phyloP scores from a whole-genome alignment of 2,329 filamentous ascomycete genomes.

The Colletotrichum sp. region DNA sequence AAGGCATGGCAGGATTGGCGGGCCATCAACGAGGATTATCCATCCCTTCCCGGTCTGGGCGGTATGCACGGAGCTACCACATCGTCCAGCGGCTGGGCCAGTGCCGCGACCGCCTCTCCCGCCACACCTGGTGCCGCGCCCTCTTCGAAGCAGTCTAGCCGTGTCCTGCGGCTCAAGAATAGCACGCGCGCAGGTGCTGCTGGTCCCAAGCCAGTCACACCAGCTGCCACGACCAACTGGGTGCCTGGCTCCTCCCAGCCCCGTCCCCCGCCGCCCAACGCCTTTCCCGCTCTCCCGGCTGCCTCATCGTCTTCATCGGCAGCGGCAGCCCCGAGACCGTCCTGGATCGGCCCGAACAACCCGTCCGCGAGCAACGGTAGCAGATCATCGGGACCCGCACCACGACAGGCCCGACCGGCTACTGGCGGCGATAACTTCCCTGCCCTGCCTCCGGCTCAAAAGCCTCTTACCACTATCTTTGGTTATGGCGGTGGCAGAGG shows the following conservation, averaged over 20 bases:
- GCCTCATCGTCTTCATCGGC: slow-evolving; percentile 21
- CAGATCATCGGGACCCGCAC: slow-evolving; percentile 1
- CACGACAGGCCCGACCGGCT: background rate
- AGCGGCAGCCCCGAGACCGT: slow-evolving; percentile 29
- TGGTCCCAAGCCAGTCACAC: slow-evolving; percentile 27
- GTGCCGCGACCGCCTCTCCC: slow-evolving; percentile 64
- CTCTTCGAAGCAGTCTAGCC: slow-evolving; percentile 54
- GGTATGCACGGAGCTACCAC: slow-evolving; percentile 69
- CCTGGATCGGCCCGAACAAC: slow-evolving; percentile 31
- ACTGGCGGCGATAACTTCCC: slow-evolving; percentile 71
- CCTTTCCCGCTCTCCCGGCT: slow-evolving; percentile 50
- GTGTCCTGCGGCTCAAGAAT: slow-evolving; percentile 64
- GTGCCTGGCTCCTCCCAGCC: slow-evolving; percentile 11
- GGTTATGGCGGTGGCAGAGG: slow-evolving; percentile 60
- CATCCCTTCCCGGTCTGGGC: slow-evolving; percentile 78
- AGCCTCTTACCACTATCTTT: slow-evolving; percentile 66
- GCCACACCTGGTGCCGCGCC: slow-evolving; percentile 41
- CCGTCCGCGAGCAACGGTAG: slow-evolving; percentile 4
- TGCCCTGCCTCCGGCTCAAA: slow-evolving; percentile 79
- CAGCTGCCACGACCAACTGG: slow-evolving; percentile 26
- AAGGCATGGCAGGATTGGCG: slow-evolving; percentile 95
- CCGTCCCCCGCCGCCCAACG: slow-evolving; percentile 33
- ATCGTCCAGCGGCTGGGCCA: slow-evolving; percentile 63
- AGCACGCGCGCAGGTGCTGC: slow-evolving; percentile 51
- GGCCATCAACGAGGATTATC: slow-evolving; percentile 95